Evolutionary conservation across 1,284 basidiomycete genomes (phyloP), one percentile per base, ranked within the genome.

Genomic region (Tetrapyrgos nigripes): DNA sequence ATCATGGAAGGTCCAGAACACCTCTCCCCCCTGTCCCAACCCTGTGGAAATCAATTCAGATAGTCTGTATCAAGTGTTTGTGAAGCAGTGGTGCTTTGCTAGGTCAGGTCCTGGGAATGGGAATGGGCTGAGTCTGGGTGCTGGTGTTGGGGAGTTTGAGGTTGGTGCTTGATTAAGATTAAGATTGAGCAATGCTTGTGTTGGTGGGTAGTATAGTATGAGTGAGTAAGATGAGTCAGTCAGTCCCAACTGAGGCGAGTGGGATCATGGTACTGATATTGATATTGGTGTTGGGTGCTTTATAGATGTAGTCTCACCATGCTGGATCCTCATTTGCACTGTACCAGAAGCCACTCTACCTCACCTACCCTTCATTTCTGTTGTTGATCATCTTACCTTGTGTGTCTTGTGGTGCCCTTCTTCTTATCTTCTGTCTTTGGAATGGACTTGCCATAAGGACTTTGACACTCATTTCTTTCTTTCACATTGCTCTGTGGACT

Each of bases 11-110:
- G n/a, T n/a, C n/a, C n/a, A n/a, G n/a, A n/a, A n/a, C n/a, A n/a
- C 14, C 13, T 40, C 19, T 17, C 24, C 45, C 4, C 27, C 27
- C 21, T 23, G 45, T 6, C 45, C 45, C 5, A 28, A 47, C 24
- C 45, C 45, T 5, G 10, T 23, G 3, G 27, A 47, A 19, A 47
- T 60, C 35, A 66, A 70, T 21, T 66, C 70, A 26, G 78, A 79
- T 28, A 72, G 72, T 46, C 73, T 84, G 28, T 89, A 89, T 62
- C 81, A 88, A 56, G 83, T 85, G 35, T 81, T 90, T 60, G 80
- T 90, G 54, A 68, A 77, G 57, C 83, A 88, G 68, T 90, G 88
- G 88, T 90, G 88, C 70, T 90, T 90, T 68, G 86, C 86, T 45
- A 55, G 50, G 23, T 79, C 37, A 26, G 33, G n/a, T 14, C 24